Percentiles rank a stretch among this genome's conserved stretches.
These are phyloP conservation scores for Epichloe uncinata DNA, from an alignment of 2,329 filamentous ascomycete species.

Conservation along the genomic window DNA sequence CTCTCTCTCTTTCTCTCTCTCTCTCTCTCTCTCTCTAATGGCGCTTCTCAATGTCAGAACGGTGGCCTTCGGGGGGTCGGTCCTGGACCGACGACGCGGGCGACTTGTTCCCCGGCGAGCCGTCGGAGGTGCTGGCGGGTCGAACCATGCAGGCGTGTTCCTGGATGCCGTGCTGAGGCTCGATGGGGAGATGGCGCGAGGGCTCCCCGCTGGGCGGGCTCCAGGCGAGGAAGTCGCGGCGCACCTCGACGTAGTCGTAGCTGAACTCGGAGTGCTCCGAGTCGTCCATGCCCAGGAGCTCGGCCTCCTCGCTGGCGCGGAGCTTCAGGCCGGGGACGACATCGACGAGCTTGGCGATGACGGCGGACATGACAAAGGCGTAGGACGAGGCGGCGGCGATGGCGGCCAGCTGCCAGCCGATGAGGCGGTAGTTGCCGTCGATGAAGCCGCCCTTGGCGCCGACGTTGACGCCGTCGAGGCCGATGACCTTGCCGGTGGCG, in stretches of 20 bases:
- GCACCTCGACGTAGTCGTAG: slow-evolving; percentile 82
- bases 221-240: slow-evolving; percentile 80
- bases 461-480: slow-evolving; percentile 64
- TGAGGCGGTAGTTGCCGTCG: slow-evolving; percentile 58
- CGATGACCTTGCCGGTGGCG: slow-evolving; percentile 55
- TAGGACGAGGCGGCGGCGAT: slow-evolving; percentile 54
- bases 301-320: slow-evolving; percentile 67
- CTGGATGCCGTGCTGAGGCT: slow-evolving; percentile 58
- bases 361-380: slow-evolving; percentile 58
- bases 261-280: slow-evolving; percentile 84
- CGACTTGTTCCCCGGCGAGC: slow-evolving; percentile 7
- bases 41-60: slow-evolving; percentile 3
- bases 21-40: background rate
- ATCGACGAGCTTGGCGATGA: slow-evolving; percentile 65
- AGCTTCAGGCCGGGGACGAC: slow-evolving; percentile 65
- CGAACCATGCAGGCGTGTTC: slow-evolving; percentile 40
- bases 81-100: slow-evolving; percentile 7
- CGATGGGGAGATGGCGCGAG: slow-evolving; percentile 40
- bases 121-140: slow-evolving; percentile 11
- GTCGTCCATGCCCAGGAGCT: slow-evolving; percentile 79
- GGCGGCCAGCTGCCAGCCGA: slow-evolving; percentile 73
- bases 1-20: background rate
- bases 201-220: slow-evolving; percentile 57
- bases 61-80: background rate
- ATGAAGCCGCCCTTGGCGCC: slow-evolving; percentile 56